phyloP scores from a whole-genome alignment of 805 yeast species.

The Zygotorulaspora sp. region DNA sequence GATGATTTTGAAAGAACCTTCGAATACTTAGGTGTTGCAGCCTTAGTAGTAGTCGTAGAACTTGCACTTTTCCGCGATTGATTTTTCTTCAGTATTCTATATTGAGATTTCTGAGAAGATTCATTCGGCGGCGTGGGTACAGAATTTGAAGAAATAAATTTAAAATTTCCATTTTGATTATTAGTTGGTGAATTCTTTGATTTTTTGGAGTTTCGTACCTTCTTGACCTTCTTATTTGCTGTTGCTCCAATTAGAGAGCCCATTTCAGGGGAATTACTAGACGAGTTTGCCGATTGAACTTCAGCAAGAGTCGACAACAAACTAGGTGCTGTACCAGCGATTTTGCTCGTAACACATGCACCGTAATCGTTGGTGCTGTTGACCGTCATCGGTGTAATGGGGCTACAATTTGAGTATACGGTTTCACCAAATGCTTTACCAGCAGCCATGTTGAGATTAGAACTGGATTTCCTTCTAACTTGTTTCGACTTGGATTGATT shows the following conservation, averaged over 20 bases:
- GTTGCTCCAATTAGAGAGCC: no score
- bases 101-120: conserved; percentile 3
- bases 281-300: background rate
- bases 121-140: conserved; percentile 14
- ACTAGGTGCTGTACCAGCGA: conserved; percentile 14
- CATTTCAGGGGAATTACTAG: conserved; percentile 6
- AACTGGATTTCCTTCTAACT: conserved; percentile 10
- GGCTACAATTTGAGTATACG: conserved; percentile 2
- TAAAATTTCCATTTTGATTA: conserved; percentile 10
- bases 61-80: conserved; percentile 6
- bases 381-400: conserved; percentile 14
- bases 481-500: conserved; percentile 3
- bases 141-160: conserved; percentile 8
- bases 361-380: conserved; percentile 8
- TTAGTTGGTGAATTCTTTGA: conserved; percentile 4
- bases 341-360: conserved; percentile 8
- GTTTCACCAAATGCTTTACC: conserved; percentile 9
- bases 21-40: conserved; percentile 1
- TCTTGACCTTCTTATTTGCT: conserved; percentile 6
- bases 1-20: conserved; percentile 5
- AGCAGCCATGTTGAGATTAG: conserved; percentile 2
- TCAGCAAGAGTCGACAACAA: conserved; percentile 20
- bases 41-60: conserved; percentile 2
- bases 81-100: conserved; percentile 5
- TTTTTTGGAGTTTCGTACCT: conserved; percentile 12